Evolutionary conservation across 768 basidiomycete species (phyloP).

Genomic region (Mycena venus): DNA sequence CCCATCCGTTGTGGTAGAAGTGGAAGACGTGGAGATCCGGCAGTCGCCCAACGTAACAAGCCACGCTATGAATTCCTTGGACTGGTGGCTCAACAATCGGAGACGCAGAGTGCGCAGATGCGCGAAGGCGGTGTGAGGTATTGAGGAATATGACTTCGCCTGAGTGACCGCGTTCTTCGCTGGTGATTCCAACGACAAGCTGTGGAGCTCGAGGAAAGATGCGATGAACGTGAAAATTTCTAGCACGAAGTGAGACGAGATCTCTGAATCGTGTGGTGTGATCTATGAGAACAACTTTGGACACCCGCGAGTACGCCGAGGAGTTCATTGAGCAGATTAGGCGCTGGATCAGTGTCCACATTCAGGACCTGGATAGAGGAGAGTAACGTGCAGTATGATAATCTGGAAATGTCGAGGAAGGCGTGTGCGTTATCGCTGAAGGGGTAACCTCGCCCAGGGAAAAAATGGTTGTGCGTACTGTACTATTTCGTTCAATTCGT

Average conservation of each 20-base stretch:
- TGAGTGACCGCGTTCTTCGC: neutral
- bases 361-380: conserved; percentile 10
- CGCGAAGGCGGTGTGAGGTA: neutral
- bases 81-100: neutral
- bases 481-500: too few species aligned
- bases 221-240: conserved; percentile 12
- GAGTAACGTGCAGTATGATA: conserved; percentile 16
- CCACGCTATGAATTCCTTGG: conserved; percentile 1
- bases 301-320: conserved; percentile 9
- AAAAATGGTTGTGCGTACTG: too few species aligned
- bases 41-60: conserved; percentile 2
- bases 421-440: conserved; percentile 6
- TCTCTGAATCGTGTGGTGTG: conserved; percentile 5
- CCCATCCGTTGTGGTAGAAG: conserved; percentile 25
- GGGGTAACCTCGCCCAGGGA: neutral
- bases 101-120: conserved; percentile 15
- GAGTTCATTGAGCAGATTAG: neutral
- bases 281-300: conserved; percentile 17
- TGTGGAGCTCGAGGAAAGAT: neutral
- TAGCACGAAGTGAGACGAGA: conserved; percentile 5
- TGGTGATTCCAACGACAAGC: neutral
- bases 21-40: conserved; percentile 15
- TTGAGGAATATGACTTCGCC: neutral
- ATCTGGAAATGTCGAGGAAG: conserved; percentile 16
- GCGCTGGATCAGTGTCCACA: neutral